Percentiles rank a stretch among this genome's conserved stretches.
phyloP scores from a whole-genome alignment of 1,284 basidiomycete species.

The Pseudozyma hubeiensis region DNA sequence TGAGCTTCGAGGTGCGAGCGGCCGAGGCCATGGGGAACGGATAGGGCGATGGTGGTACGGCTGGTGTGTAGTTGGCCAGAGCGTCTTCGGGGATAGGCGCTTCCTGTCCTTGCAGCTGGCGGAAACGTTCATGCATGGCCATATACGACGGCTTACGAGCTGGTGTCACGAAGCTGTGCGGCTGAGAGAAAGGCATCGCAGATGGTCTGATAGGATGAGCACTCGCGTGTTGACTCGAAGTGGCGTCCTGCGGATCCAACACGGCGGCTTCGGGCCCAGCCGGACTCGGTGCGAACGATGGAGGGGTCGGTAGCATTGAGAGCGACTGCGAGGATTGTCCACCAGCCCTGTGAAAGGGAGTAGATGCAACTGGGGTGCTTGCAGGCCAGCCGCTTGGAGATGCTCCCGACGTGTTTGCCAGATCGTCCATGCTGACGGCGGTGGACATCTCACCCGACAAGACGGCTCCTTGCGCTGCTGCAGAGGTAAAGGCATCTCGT shows the following conservation, averaged over 20 bases:
- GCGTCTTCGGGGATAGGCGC: slow-evolving; percentile 38
- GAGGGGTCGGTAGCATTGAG: slow-evolving; percentile 40
- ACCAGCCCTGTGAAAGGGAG: slow-evolving; percentile 35
- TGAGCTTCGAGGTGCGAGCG: slow-evolving; percentile 30
- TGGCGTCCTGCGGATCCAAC: not conserved
- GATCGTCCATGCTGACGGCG: slow-evolving; percentile 31
- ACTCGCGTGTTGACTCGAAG: not conserved
- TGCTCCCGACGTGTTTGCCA: slow-evolving; percentile 3
- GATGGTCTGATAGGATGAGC: slow-evolving; percentile 7
- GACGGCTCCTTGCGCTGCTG: not conserved
- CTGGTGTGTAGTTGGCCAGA: slow-evolving; percentile 30
- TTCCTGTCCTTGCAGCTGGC: slow-evolving; percentile 41
- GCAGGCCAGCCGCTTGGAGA: slow-evolving; percentile 27
- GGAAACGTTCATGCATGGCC: slow-evolving; percentile 47
- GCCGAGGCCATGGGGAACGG: slow-evolving; percentile 60
- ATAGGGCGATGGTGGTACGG: slow-evolving; percentile 61
- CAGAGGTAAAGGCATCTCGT: slow-evolving; percentile 30
- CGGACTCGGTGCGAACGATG: slow-evolving; percentile 45
- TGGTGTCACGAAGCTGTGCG: slow-evolving; percentile 56
- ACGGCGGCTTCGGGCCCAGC: slow-evolving; percentile 1
- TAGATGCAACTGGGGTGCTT: slow-evolving; percentile 50
- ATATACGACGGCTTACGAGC: slow-evolving; percentile 54
- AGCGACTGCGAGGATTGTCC: slow-evolving; percentile 22
- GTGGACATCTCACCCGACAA: slow-evolving; percentile 40
- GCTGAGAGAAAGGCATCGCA: slow-evolving; percentile 13